These are phyloP conservation scores for Chenopodium formosanum DNA, from an alignment of 148 eudicot genomes.

Conservation along the genomic window DNA sequence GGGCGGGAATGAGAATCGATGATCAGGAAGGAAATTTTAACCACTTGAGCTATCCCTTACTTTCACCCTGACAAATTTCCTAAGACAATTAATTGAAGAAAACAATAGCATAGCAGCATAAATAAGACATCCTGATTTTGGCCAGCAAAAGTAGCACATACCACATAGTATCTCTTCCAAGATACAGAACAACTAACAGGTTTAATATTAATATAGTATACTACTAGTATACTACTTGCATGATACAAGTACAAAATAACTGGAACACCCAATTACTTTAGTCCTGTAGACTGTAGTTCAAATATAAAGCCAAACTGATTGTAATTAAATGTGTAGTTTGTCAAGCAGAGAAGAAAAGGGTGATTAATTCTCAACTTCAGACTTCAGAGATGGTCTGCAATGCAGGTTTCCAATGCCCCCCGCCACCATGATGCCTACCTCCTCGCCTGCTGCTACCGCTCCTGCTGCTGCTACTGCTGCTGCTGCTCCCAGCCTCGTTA, in stretches of 20 bases:
- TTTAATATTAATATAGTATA: too few relatives aligned
- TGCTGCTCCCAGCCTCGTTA: neutral
- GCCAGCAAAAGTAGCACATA: neutral
- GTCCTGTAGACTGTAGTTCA: neutral
- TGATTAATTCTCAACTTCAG: conserved; percentile 42
- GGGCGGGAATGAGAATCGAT: too few relatives aligned
- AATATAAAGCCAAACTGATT: neutral
- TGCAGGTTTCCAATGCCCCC: conserved; percentile 73
- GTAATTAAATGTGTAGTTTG: neutral
- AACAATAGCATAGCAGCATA: neutral
- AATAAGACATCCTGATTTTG: neutral
- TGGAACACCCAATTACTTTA: neutral
- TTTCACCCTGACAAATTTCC: neutral
- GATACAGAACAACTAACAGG: neutral
- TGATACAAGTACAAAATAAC: neutral
- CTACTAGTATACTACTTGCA: too few relatives aligned
- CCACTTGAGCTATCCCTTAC: too few relatives aligned
- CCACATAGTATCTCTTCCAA: neutral
- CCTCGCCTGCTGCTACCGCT: neutral
- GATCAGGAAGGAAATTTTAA: too few relatives aligned
- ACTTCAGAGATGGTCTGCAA: conserved; percentile 70
- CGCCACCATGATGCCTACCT: conserved; percentile 15
- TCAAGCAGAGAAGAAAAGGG: neutral
- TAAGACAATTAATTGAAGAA: neutral
- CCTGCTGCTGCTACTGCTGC: neutral